Base-by-base conservation (phyloP, 345 rosid genomes). In the Hevea brasiliensis region DNA sequence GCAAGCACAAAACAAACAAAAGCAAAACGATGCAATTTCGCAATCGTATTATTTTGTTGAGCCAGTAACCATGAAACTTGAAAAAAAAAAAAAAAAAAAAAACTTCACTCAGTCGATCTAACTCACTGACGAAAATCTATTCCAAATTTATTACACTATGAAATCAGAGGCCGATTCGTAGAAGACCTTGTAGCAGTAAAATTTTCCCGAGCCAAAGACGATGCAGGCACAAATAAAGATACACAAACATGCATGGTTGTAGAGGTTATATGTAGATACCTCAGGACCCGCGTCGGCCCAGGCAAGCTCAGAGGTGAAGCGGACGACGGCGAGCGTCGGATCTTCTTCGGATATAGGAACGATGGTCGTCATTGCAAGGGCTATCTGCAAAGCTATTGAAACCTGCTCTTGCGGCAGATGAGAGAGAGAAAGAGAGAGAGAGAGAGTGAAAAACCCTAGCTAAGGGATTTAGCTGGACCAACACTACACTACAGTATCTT, bases 251-350 rank as follows among this genome's bases (percentile, higher is more conserved):
- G 15, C 17, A 53, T 50, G 26, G 51, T 53, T 8, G 7, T 42
- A 45, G 41, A 66, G 20, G 21, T 2, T 14, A 57, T 37, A 17
- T 24, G 11, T 8, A 3, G 8, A 37, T 50, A 91, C 98, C 97
- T 91, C 99, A 54, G 97, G 90, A 77, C 99, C 97, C 70, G 99
- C 97, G 76, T 93, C 98, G 24, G 95, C 94, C 98, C 98, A 96
- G 68, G 98, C 83, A 53, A 96, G 91, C 72, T 93, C 95, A 51
- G 97, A 88, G 61, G 97, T 89, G 87, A 88, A 93, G 63, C 89
- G 98, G 44, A 93, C 99, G 61, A 93, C 97, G 60, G 96, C 70
- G 79, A 96, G 92, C 8, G 88, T 86, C 0, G 97, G 95, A 72
- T 91, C 95, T 71, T 96, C 99, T 79, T 96, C 99, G 71, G 99